Evolutionary conservation across 129 eudicot species (phyloP).

Genomic region (Artemisia tridentata): DNA sequence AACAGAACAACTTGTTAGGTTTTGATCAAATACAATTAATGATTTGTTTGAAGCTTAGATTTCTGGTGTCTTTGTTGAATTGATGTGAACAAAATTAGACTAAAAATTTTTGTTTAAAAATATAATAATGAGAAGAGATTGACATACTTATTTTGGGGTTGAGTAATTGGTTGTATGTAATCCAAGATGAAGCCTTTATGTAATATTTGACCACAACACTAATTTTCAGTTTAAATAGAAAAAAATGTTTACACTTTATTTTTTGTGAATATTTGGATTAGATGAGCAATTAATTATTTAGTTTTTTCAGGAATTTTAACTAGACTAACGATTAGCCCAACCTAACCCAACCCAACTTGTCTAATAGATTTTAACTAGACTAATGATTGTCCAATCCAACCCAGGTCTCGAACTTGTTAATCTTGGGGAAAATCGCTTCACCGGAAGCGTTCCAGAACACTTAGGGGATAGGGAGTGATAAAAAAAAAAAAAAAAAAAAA

Average conservation of each 20-base stretch:
- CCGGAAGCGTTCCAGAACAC: background rate
- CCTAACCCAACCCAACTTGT: background rate
- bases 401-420: background rate
- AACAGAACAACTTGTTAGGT: no score
- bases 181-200: background rate
- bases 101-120: background rate
- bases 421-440: background rate
- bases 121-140: background rate
- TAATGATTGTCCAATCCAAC: background rate
- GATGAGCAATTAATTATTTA: background rate
- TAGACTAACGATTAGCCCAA: background rate
- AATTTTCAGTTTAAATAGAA: background rate
- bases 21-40: no score
- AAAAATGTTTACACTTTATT: background rate
- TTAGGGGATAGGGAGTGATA: no score
- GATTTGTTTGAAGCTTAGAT: no score
- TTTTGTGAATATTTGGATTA: background rate
- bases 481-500: no score
- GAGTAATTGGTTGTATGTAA: slow-evolving; percentile 3
- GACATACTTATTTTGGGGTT: background rate
- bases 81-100: background rate
- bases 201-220: background rate
- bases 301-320: background rate
- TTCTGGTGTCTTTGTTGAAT: background rate
- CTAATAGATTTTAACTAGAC: background rate